Evolutionary conservation across 1,139 yeast genomes (phyloP).

Genomic region (Suhomyces bokatorum): DNA sequence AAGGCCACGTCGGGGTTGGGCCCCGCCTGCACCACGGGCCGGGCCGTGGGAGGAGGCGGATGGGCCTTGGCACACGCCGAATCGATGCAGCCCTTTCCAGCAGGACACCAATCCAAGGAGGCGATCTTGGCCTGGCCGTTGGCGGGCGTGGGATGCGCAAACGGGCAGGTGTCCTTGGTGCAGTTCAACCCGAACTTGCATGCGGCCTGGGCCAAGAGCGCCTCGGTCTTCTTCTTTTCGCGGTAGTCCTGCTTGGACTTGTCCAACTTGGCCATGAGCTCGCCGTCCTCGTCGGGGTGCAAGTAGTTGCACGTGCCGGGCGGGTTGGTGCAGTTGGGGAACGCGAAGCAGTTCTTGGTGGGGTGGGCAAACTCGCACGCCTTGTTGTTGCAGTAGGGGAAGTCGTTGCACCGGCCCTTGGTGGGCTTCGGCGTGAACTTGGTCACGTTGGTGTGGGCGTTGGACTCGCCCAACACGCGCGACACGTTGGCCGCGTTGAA

Average conservation of each 20-base stretch:
- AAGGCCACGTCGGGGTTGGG: slow-evolving; percentile 49
- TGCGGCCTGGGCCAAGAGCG: slow-evolving; percentile 35
- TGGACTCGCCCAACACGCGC: slow-evolving; percentile 35
- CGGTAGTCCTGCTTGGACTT: slow-evolving; percentile 52
- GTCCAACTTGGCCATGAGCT: slow-evolving; percentile 64
- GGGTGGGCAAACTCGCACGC: slow-evolving; percentile 81
- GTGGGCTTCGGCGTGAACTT: slow-evolving; percentile 34
- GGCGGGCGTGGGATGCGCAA: slow-evolving; percentile 90
- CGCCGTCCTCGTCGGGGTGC: slow-evolving; percentile 85
- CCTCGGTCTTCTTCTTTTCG: slow-evolving; percentile 37
- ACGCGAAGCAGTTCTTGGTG: slow-evolving; percentile 69
- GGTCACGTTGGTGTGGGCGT: slow-evolving; percentile 24
- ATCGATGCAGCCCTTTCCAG: slow-evolving; percentile 64
- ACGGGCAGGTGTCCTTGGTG: slow-evolving; percentile 76
- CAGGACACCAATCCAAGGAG: slow-evolving; percentile 74
- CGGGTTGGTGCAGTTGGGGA: slow-evolving; percentile 75
- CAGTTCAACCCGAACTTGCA: slow-evolving; percentile 80
- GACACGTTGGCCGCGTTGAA: slow-evolving; percentile 24
- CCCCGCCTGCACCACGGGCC: slow-evolving; percentile 25
- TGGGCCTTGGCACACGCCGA: slow-evolving; percentile 70
- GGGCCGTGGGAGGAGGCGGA: slow-evolving; percentile 63
- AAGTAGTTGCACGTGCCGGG: slow-evolving; percentile 81
- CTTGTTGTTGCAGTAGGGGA: slow-evolving; percentile 73
- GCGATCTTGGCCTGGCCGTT: slow-evolving; percentile 70
- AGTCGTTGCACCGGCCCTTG: slow-evolving; percentile 70